A percentile compares a stretch with the other conserved stretches of the same genome.
Conservation (phyloP, 164 flowering plant genomes). For the Stephania japonica region DNA sequence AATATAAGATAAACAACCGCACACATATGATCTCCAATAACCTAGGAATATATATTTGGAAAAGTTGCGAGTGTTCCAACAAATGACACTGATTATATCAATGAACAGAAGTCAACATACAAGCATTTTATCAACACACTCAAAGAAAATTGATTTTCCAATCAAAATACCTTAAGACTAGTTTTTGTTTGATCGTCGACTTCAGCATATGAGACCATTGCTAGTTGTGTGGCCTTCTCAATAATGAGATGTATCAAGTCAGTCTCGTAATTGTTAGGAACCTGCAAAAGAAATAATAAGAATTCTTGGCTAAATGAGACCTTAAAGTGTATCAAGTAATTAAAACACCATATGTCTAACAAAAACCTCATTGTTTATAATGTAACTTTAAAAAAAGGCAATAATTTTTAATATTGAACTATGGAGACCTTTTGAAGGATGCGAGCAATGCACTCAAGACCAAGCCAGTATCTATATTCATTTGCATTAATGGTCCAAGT, state of each 20-base stretch:
- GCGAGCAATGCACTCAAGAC: slow-evolving; percentile 88
- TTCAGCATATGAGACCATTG: slow-evolving; percentile 52
- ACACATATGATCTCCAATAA: slow-evolving; percentile 89
- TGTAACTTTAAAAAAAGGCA: not conserved
- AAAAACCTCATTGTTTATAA: not conserved
- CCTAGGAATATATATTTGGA: slow-evolving; percentile 29
- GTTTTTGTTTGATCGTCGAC: slow-evolving; percentile 58
- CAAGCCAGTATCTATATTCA: slow-evolving; percentile 89
- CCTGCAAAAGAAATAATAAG: slow-evolving; percentile 40
- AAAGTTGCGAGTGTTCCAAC: not conserved
- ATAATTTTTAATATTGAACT: not conserved
- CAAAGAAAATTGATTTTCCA: not conserved
- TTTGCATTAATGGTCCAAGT: slow-evolving; percentile 78
- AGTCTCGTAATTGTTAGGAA: slow-evolving; percentile 89
- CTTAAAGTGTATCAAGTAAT: not conserved
- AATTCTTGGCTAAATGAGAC: not conserved
- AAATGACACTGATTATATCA: not conserved
- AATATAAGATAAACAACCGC: slow-evolving; percentile 85
- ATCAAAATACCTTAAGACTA: slow-evolving; percentile 59
- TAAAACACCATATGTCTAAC: not conserved
- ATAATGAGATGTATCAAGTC: slow-evolving; percentile 94
- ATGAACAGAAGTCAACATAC: not conserved
- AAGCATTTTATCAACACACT: not conserved
- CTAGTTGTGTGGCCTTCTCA: slow-evolving; percentile 69
- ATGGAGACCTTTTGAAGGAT: slow-evolving; percentile 75